Evolutionary conservation across 768 basidiomycete species (phyloP), one percentile per base, ranked within the genome.

Genomic region (Dioszegia aurantiaca): DNA sequence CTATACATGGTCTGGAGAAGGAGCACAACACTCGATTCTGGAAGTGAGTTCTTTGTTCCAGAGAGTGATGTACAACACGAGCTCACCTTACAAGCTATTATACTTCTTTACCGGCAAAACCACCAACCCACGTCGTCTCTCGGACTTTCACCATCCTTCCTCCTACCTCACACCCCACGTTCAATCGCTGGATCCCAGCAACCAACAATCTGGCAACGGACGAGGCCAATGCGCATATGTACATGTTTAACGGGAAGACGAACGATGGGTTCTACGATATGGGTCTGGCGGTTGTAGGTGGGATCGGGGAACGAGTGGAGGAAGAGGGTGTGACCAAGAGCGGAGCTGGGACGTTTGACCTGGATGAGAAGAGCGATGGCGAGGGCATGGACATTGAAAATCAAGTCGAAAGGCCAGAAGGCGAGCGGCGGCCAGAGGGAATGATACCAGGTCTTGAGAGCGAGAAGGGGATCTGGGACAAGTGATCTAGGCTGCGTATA

Each of bases 251-350:
- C 58, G 82, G 84, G 4, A 82, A 80, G 62, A 85, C 84, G 23
- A 94, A 95, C 68, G 90, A 93, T 64, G 90, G 90, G 19, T 95
- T 90, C 77, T 93, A 93, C 69, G 84, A 85, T 65, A 80, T 95
- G 6, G 92, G 90, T 0, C 78, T 93, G 36, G 78, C 82, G 43
- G 82, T 84, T 0, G 85, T 84, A 17, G 80, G 83, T 9, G 68
- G 60, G 4, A 65, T 77, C 3, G 58, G 59, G 28, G 71, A 73
- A 59, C 59, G 70, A 46, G 57, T 77, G 24, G 71, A 74, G 45
- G 61, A 66, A 46, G 69, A 66, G 53, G 69, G 70, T 0, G 67
- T 68, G 24, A 55, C 28, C 17, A 46, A 23, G 19, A 36, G 23
- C 11, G 41, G 51, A 37, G 14, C 4, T 48, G 23, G 33, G 39